Percentiles rank a stretch among this genome's conserved stretches.
Conservation (phyloP, 805 yeast species). For the Yarrowia yakushimensis region DNA sequence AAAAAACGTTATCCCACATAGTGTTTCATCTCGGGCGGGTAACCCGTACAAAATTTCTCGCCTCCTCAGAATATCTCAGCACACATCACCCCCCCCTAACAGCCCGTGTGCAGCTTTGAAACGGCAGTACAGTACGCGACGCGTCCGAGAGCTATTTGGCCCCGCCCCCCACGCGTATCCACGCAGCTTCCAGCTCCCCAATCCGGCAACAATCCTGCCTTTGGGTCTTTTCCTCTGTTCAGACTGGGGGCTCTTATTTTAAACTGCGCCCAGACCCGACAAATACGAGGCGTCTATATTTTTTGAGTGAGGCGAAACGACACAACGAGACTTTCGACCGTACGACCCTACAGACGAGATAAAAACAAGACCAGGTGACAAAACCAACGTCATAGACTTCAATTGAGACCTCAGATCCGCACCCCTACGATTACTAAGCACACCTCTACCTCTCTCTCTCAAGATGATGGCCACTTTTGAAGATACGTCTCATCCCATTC, state of each 20-base stretch:
- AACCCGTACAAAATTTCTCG: conserved; percentile 3
- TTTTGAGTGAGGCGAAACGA: too few species aligned
- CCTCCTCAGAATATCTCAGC: conserved; percentile 24
- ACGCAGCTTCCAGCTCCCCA: neutral
- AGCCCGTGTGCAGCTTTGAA: conserved; percentile 7
- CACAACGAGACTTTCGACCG: neutral
- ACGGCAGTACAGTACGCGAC: conserved; percentile 22
- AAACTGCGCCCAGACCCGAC: neutral
- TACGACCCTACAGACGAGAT: neutral
- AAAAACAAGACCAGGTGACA: too few species aligned
- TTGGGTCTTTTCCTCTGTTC: neutral
- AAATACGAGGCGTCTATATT: neutral
- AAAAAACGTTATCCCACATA: too few species aligned
- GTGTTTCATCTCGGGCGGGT: neutral
- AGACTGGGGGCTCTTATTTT: neutral
- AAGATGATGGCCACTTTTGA: conserved; percentile 10
- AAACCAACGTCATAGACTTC: neutral
- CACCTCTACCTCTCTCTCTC: neutral
- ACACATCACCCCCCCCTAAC: conserved; percentile 13
- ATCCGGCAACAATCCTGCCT: neutral
- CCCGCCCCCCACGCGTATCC: conserved; percentile 12
- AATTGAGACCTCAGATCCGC: neutral
- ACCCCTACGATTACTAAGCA: neutral
- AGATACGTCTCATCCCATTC: conserved; percentile 13
- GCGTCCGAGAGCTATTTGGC: conserved; percentile 6